Evolutionary conservation across 2,329 filamentous ascomycete species (phyloP).

Genomic region (Pseudogymnoascus sp.): DNA sequence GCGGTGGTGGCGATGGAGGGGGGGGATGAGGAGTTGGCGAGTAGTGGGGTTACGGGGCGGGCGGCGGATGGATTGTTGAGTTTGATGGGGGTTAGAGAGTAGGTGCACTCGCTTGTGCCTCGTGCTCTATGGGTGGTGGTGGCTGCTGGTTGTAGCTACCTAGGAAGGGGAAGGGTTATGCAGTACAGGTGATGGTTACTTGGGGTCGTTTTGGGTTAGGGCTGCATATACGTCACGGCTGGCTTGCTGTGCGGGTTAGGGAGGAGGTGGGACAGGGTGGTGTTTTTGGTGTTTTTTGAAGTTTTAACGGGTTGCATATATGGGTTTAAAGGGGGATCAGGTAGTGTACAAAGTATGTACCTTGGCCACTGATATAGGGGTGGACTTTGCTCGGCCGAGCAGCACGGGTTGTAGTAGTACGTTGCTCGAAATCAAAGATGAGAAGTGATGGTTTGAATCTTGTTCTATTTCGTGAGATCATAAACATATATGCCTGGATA

Average conservation of each 20-base stretch:
- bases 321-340: not conserved
- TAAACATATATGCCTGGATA: not conserved
- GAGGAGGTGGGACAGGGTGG: not conserved
- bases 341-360: not conserved
- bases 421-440: not conserved
- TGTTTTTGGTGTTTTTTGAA: not conserved
- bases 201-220: not conserved
- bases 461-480: not conserved
- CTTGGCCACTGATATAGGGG: not conserved
- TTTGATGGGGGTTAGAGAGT: constrained; percentile 14
- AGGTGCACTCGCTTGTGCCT: not conserved
- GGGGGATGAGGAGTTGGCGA: constrained; percentile 32
- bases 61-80: constrained; percentile 45
- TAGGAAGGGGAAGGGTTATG: not conserved
- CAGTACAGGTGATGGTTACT: not conserved
- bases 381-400: not conserved
- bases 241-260: not conserved
- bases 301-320: not conserved
- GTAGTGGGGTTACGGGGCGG: constrained; percentile 39
- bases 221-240: constrained; percentile 5
- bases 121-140: no score
- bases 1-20: constrained; percentile 12
- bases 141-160: not conserved
- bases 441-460: not conserved
- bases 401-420: not conserved